Percentiles rank a stretch among this genome's conserved stretches.
Conservation (phyloP, 2,329 filamentous ascomycete genomes). For the Ascochyta clinopodiicola region DNA sequence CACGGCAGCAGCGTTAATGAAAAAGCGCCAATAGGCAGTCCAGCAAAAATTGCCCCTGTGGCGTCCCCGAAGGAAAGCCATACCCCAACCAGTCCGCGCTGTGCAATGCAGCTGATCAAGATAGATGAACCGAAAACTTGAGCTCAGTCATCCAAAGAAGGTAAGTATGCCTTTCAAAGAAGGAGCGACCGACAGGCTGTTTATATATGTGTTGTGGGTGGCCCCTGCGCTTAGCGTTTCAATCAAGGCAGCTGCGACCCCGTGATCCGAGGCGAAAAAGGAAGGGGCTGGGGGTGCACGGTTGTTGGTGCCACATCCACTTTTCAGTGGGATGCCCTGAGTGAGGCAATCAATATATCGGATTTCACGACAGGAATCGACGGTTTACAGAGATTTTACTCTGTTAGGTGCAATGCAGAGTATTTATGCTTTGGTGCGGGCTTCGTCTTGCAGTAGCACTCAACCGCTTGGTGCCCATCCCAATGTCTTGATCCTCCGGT, state of each 20-base stretch:
- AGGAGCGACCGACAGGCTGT: background rate
- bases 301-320: background rate
- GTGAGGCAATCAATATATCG: background rate
- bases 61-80: slow-evolving; percentile 46
- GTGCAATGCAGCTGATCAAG: slow-evolving; percentile 47
- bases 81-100: slow-evolving; percentile 42
- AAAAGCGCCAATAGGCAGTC: slow-evolving; percentile 36
- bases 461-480: background rate
- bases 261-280: background rate
- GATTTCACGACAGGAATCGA: background rate
- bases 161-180: slow-evolving; percentile 32
- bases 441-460: background rate
- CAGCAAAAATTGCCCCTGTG: slow-evolving; percentile 43
- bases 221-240: background rate
- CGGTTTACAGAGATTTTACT: background rate
- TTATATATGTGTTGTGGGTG: background rate
- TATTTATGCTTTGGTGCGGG: background rate
- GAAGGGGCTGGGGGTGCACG: background rate
- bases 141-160: slow-evolving; percentile 44
- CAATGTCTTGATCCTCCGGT: background rate
- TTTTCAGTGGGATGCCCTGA: background rate
- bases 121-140: slow-evolving; percentile 39
- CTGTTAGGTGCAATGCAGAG: background rate
- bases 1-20: slow-evolving; percentile 46
- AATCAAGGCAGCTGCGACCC: background rate